Percentiles rank a stretch among this genome's conserved stretches.
phyloP scores from a whole-genome alignment of 2,329 filamentous ascomycete species.

The Epichloe baconii region DNA sequence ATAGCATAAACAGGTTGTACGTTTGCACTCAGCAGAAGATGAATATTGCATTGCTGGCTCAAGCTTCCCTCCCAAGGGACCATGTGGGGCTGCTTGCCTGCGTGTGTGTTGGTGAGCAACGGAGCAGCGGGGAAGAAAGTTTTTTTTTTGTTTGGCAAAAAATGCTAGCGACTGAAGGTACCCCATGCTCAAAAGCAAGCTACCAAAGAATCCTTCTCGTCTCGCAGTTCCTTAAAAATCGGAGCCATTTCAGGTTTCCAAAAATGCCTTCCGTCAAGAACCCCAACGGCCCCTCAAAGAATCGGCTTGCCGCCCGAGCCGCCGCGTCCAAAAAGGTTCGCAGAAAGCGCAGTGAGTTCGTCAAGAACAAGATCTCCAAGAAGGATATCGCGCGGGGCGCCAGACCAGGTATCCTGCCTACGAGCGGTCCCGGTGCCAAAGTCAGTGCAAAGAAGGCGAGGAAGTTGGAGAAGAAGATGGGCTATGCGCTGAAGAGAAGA shows the following conservation, averaged over 20 bases:
- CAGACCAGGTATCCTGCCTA: conserved; percentile 38
- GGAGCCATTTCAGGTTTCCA: background rate
- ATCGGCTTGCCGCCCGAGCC: conserved; percentile 34
- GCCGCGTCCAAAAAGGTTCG: conserved; percentile 30
- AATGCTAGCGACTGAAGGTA: too few species aligned
- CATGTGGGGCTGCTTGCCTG: too few species aligned
- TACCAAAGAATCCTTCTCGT: background rate
- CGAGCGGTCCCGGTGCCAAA: conserved; percentile 37
- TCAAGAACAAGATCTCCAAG: conserved; percentile 26
- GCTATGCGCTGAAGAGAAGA: conserved; percentile 38
- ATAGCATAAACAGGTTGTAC: background rate
- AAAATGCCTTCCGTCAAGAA: conserved; percentile 44
- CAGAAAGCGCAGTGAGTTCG: conserved; percentile 27
- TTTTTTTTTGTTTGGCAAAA: too few species aligned
- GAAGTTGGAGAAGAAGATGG: conserved; percentile 42
- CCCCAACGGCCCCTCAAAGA: conserved; percentile 43
- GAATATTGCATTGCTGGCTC: too few species aligned
- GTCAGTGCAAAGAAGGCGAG: conserved; percentile 42
- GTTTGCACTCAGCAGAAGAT: too few species aligned
- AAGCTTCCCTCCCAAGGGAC: too few species aligned
- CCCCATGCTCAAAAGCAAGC: too few species aligned
- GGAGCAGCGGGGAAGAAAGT: too few species aligned
- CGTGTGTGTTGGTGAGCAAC: too few species aligned
- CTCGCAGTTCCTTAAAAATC: background rate
- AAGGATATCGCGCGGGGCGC: conserved; percentile 36